Evolutionary conservation across 805 yeast species (phyloP).

Genomic region (Saitoella complicata): DNA sequence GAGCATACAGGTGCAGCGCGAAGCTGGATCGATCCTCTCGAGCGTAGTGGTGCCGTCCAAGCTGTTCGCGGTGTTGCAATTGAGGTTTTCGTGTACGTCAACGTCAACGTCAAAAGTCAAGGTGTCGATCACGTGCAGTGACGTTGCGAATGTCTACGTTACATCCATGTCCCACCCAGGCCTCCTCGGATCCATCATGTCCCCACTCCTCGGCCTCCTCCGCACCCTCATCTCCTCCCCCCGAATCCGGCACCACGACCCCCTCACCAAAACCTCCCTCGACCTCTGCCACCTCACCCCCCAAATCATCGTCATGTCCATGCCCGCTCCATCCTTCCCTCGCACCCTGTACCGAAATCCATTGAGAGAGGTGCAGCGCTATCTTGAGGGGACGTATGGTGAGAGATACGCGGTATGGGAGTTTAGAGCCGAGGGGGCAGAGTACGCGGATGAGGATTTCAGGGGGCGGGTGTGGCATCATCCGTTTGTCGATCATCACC

Average conservation of each 20-base stretch:
- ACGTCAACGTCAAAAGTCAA: too few relatives aligned
- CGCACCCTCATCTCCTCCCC: conserved; percentile 19
- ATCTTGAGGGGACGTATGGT: conserved; percentile 32
- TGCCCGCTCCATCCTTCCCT: conserved; percentile 39
- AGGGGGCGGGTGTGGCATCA: conserved; percentile 21
- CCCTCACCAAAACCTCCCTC: conserved; percentile 23
- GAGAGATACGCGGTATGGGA: conserved; percentile 59
- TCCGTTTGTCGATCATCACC: conserved; percentile 66
- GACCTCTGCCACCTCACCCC: conserved; percentile 57
- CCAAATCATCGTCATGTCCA: conserved; percentile 55
- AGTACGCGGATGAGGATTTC: conserved; percentile 25
- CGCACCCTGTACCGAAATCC: conserved; percentile 36
- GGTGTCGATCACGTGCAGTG: too few relatives aligned
- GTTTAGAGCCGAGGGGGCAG: conserved; percentile 42
- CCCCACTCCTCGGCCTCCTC: conserved; percentile 6
- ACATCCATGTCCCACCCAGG: too few relatives aligned
- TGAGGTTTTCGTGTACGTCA: too few relatives aligned
- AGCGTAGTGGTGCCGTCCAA: too few relatives aligned
- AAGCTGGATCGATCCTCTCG: too few relatives aligned
- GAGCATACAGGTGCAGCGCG: too few relatives aligned
- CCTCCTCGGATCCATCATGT: too few relatives aligned
- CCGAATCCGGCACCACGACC: conserved; percentile 16
- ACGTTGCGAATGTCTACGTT: too few relatives aligned
- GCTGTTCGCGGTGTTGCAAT: too few relatives aligned
- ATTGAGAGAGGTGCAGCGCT: conserved; percentile 33